Base-by-base conservation (phyloP, 257 asterid genomes). In the Dorcoceras hygrometricum region DNA sequence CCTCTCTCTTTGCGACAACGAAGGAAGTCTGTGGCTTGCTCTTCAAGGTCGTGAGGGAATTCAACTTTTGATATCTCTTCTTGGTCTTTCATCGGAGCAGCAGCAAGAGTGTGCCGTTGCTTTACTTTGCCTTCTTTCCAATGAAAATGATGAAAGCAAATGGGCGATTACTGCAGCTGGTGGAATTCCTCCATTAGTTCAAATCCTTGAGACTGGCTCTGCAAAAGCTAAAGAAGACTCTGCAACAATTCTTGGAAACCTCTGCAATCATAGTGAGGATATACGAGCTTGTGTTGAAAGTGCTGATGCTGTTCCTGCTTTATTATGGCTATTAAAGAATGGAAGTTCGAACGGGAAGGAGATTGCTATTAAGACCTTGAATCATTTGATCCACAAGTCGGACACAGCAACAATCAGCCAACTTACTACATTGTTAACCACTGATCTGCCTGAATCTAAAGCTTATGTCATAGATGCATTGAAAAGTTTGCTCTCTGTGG, bases 121-220 rank as follows among this genome's bases (percentile, higher is more conserved):
- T 54, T 75, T 94, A 70, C 97, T 94, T 63, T 83, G 96, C 76
- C 97, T 94, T 70, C 78, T 94, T 46, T 86, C 99, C 20, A 81
- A 86, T 70, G 99, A 88, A 75, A 94, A 88, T 59, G 97, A 94
- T 75, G 99, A 94, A 69, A 94, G 99, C 77, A 94, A 90, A 85
- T 94, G 97, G 99, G 99, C 99, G 65, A 94, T 94, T 68, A 90
- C 99, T 18, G 99, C 99, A 54, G 99, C 99, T 69, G 99, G 99
- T 68, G 99, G 99, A 65, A 90, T 94, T 59, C 99, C 99, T 23
- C 99, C 99, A 22, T 97, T 94, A 73, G 99, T 94, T 65, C 99
- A 94, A 74, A 94, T 94, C 70, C 79, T 94, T 23, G 99, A 94
- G 77, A 94, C 97, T 1, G 99, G 99, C 25, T 88, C 97, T 70